Evolutionary conservation across 1,139 yeast species (phyloP), one percentile per base, ranked within the genome.

Genomic region (Petasospora rhodanensis): DNA sequence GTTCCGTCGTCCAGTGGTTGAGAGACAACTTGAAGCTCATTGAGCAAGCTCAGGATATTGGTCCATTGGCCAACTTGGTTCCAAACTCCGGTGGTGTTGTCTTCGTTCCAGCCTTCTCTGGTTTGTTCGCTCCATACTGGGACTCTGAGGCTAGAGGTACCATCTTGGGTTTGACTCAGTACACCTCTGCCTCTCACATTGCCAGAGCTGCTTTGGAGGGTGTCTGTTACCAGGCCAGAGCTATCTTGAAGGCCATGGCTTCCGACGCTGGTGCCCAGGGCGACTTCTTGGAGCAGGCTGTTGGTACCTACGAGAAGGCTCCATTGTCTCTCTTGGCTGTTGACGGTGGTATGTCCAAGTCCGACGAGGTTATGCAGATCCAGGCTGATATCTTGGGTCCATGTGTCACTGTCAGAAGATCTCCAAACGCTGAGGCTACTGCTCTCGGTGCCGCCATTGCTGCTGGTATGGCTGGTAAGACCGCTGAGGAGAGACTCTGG

Each of bases 381-480:
- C 97, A 89, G 62, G 84, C 96, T 9, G 94, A 89, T 58, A 79
- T 89, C 43, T 68, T 87, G 49, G 89, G 89, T 1, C 86, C 86
- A 3, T 86, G 95, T 57, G 86, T 87, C 23, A 75, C 79, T 21
- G 93, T 89, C 31, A 73, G 75, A 52, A 70, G 96, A 51, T 91
- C 96, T 2, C 72, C 76, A 19, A 83, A 82, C 58, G 66, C 86
- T 22, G 97, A 89, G 61, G 87, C 96, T 56, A 89, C 97, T 5
- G 96, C 97, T 1, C 70, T 89, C 43, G 97, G 97, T 18, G 95
- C 96, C 10, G 96, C 96, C 10, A 84, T 89, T 50, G 96, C 96
- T 14, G 95, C 97, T 3, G 96, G 96, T 10, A 65, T 87, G 50
- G 79, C 89, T 2, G 66, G 67, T 42, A 61, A 73, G 47, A 67